These are phyloP conservation scores for Fusarium mexicanum DNA, from an alignment of 2,329 filamentous ascomycete species.

Conservation along the genomic window DNA sequence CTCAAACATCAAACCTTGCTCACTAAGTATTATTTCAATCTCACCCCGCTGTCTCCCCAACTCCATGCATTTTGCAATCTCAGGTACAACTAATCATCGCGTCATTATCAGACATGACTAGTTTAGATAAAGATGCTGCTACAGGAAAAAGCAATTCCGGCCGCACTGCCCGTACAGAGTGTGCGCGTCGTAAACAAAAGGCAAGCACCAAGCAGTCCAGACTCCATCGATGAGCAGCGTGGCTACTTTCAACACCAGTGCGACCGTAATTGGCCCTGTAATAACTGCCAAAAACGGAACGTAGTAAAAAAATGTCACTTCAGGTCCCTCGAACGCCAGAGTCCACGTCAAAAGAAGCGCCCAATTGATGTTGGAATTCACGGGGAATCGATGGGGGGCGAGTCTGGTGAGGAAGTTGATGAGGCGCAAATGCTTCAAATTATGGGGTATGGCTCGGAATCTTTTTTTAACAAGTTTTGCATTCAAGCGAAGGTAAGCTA, in stretches of 20 bases:
- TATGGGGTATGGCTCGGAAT: not conserved
- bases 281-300: not conserved
- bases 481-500: not conserved
- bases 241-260: not conserved
- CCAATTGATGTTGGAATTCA: not conserved
- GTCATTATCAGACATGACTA: not conserved
- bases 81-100: not conserved
- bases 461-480: not conserved
- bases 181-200: not conserved
- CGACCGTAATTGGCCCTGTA: not conserved
- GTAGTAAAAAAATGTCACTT: not conserved
- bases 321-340: not conserved
- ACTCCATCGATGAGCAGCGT: not conserved
- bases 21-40: not conserved
- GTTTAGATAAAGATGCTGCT: not conserved
- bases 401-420: not conserved
- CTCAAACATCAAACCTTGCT: fast-evolving
- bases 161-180: not conserved
- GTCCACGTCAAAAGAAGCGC: not conserved
- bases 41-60: not conserved
- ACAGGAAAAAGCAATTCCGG: not conserved
- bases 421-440: not conserved
- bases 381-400: not conserved
- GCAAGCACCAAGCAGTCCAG: not conserved
- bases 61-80: not conserved